Evolutionary conservation across 768 basidiomycete species (phyloP).

Genomic region (Pholiota conissans): DNA sequence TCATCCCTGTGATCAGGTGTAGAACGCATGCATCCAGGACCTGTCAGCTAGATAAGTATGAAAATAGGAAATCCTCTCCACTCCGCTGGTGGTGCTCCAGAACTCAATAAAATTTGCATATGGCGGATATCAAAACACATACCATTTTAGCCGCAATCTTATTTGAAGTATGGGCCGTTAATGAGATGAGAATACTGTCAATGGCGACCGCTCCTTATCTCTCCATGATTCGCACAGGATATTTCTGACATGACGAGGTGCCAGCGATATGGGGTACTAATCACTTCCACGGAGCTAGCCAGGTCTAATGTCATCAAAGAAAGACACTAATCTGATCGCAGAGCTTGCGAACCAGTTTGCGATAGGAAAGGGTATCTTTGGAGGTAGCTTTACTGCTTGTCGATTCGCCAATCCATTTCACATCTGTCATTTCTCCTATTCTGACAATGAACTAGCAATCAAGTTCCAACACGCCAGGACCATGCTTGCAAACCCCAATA

Average conservation of each 20-base stretch:
- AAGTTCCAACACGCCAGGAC: neutral
- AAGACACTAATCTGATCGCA: neutral
- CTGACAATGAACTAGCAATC: neutral
- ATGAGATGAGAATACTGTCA: too few relatives aligned
- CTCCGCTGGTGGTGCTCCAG: neutral
- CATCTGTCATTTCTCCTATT: neutral
- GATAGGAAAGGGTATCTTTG: neutral
- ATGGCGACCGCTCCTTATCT: neutral
- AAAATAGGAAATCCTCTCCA: neutral
- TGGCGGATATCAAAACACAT: neutral
- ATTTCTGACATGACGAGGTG: neutral
- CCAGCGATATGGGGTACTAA: neutral
- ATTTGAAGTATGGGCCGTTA: neutral
- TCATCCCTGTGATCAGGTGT: neutral
- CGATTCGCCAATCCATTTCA: neutral
- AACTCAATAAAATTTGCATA: neutral
- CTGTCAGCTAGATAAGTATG: neutral
- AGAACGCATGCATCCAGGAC: neutral
- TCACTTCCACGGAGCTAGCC: neutral
- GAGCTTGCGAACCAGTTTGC: neutral
- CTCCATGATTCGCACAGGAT: neutral
- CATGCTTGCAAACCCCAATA: neutral
- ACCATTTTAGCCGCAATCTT: neutral
- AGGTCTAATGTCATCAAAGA: neutral
- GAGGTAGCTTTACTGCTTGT: neutral